Percentiles rank a stretch among this genome's conserved stretches.
Conservation (phyloP, 176 grass and related monocot species). For the Avena atlantica region DNA sequence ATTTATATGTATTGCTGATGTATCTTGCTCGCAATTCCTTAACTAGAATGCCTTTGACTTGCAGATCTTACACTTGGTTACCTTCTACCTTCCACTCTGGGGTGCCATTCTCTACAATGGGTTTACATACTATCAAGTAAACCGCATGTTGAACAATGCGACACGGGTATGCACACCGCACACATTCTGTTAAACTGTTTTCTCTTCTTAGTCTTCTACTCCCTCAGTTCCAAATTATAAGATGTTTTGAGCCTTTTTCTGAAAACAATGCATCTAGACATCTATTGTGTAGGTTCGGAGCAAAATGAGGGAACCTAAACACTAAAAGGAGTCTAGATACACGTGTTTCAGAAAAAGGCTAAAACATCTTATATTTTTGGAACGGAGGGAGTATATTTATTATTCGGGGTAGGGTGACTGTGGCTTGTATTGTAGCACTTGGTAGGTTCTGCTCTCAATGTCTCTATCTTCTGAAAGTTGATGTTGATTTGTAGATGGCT, state of each 20-base stretch:
- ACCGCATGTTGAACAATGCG: constrained; percentile 91
- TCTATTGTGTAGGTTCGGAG: too few species aligned
- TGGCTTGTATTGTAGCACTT: background rate
- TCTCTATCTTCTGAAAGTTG: constrained; percentile 36
- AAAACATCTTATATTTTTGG: too few species aligned
- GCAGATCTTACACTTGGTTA: constrained; percentile 83
- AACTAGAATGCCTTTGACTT: constrained; percentile 39
- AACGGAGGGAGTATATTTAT: too few species aligned
- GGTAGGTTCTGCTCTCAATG: constrained; percentile 28
- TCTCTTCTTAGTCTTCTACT: constrained; percentile 9
- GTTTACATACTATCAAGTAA: constrained; percentile 95
- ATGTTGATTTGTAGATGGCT: constrained; percentile 79
- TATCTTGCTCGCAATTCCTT: constrained; percentile 28
- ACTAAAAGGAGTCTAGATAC: too few species aligned
- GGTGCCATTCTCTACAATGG: constrained; percentile 98
- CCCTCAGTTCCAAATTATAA: too few species aligned
- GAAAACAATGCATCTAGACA: too few species aligned
- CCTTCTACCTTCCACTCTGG: constrained; percentile 96
- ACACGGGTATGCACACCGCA: constrained; percentile 59
- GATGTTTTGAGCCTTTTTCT: too few species aligned
- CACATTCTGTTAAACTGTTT: constrained; percentile 15
- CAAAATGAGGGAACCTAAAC: too few species aligned
- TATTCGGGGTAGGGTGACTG: background rate
- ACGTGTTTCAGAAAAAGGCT: background rate
- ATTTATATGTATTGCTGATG: constrained; percentile 11